Conservation (phyloP, 225 moss, liverwort and hornwort species). For the Polytrichum formosum region DNA sequence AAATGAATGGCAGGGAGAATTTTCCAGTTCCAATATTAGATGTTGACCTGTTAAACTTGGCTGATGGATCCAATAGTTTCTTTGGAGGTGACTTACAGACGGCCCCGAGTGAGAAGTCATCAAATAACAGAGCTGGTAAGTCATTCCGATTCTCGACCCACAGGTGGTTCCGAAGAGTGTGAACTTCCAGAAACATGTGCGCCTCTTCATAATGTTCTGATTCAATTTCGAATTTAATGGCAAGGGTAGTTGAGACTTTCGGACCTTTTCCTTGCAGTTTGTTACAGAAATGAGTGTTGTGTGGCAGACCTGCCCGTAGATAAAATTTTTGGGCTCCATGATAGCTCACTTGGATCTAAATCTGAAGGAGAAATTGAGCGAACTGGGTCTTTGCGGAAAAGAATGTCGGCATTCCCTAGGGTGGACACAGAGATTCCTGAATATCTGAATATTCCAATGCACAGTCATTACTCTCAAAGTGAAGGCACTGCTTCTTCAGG, state of each 20-base stretch:
- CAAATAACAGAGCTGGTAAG: conserved; percentile 9
- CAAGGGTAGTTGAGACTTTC: too few species aligned
- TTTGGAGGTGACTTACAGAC: conserved; percentile 2
- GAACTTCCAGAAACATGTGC: too few species aligned
- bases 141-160: too few species aligned
- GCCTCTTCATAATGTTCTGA: too few species aligned
- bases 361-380: conserved; percentile 23
- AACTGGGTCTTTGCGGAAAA: conserved; percentile 29
- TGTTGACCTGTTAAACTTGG: conserved; percentile 20
- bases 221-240: too few species aligned
- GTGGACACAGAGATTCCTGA: conserved; percentile 51
- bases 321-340: conserved; percentile 42
- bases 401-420: conserved; percentile 58
- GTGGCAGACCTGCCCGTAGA: conserved; percentile 44
- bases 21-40: conserved; percentile 8
- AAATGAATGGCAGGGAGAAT: conserved; percentile 16
- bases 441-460: conserved; percentile 29
- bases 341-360: conserved; percentile 14
- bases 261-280: too few species aligned
- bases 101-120: neutral
- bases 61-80: neutral
- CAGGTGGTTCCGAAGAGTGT: too few species aligned
- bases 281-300: neutral
- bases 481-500: conserved; percentile 3
- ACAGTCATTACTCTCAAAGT: conserved; percentile 41